These are phyloP conservation scores for Monilinia aucupariae DNA, from an alignment of 2,329 filamentous ascomycete genomes.

Conservation along the genomic window DNA sequence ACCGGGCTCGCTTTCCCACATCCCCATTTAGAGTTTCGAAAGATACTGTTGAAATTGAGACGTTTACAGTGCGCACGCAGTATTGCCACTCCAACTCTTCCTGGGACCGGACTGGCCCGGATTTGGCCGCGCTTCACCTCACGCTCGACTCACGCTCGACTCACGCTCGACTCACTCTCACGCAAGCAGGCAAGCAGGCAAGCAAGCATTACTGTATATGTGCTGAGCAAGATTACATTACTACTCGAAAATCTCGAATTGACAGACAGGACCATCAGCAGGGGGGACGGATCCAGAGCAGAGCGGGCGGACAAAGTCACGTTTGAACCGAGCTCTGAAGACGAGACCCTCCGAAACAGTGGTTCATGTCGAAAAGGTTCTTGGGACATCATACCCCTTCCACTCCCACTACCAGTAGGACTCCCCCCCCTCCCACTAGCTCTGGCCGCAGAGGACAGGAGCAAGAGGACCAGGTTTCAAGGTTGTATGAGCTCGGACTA, in stretches of 20 bases:
- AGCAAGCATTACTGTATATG: neutral
- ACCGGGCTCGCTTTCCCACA: neutral
- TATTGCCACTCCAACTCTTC: conserved; percentile 13
- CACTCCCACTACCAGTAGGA: conserved; percentile 13
- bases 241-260: neutral
- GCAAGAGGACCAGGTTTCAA: conserved; percentile 31
- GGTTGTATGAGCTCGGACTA: conserved; percentile 35
- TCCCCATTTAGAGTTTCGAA: conserved; percentile 13
- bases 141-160: too few species aligned
- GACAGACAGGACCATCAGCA: neutral
- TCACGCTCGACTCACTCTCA: too few species aligned
- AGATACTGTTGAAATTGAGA: conserved; percentile 6
- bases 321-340: neutral
- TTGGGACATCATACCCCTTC: conserved; percentile 17
- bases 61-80: conserved; percentile 3
- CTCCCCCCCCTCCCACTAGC: conserved; percentile 8
- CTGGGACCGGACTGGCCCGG: conserved; percentile 11
- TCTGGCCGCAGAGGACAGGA: conserved; percentile 19
- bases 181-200: too few species aligned
- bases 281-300: neutral
- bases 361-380: conserved; percentile 32
- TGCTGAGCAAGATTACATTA: neutral
- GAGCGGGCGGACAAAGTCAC: neutral
- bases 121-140: conserved; percentile 9
- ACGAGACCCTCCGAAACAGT: conserved; percentile 2